Evolutionary conservation across 805 yeast species (phyloP), one percentile per base, ranked within the genome.

Genomic region (Kluyveromyces dobzhanskii): DNA sequence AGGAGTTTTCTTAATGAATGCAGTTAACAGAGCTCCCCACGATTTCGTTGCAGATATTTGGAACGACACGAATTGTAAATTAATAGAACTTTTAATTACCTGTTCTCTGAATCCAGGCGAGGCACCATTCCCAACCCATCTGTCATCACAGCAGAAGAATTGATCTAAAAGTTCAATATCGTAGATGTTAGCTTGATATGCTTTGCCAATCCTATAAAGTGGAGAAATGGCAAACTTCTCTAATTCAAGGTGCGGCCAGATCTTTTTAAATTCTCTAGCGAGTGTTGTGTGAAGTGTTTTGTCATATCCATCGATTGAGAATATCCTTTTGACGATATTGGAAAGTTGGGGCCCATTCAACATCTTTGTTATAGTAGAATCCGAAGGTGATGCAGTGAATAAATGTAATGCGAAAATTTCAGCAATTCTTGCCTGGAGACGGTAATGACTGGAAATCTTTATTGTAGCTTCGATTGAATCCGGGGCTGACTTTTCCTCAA

Each of bases 401-500:
- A 85, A 61, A 34, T 80, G 73, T 30, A 85, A 65, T 0, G 95
- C 86, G 37, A 86, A 65, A 8, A 86, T 76, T 50, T 85, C 92
- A 2, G 85, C 75, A 14, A 84, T 74, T 46, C 79, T 77, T 1
- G 94, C 75, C 7, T 77, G 65, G 33, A 81, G 59, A 42, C 72
- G 75, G 49, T 74, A 70, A 38, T 72, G 71, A 47, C 78, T 75
- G 31, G 82, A 77, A 4, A 62, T 52, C 11, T 62, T 51, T 7
- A 69, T 57, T 31, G 53, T 53, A 3, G 59, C 56, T 6, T 42
- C 42, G 10, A 45, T 27, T 3, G 47, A 18, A 14, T 45, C 38
- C 7, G 41, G 36, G 3, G 46, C 37, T 7, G 27, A 21, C 7
- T 37, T 36, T 2, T 60, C 44, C 21, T 50, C 54, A 53, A 43